Conservation (phyloP, 1,284 basidiomycete species). For the Abortiporus biennis region DNA sequence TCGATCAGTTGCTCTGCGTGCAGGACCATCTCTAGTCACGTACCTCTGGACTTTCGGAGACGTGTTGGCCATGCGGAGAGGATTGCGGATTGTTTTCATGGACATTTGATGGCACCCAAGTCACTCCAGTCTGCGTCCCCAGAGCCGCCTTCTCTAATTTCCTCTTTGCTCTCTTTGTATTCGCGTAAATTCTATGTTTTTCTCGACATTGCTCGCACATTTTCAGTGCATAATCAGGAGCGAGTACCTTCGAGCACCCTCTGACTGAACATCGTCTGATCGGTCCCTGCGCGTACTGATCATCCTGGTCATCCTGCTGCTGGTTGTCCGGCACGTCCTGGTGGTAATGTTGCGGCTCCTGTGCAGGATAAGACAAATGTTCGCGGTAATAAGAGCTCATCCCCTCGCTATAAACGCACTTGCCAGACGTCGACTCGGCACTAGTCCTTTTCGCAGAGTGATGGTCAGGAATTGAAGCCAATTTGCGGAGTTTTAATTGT, state of each 20-base stretch:
- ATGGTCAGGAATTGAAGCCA: too few relatives aligned
- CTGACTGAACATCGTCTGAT: slow-evolving; percentile 24
- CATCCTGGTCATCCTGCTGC: slow-evolving; percentile 1
- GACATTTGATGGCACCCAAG: slow-evolving; percentile 25
- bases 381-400: slow-evolving; percentile 7
- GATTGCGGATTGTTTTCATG: slow-evolving; percentile 8
- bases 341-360: neutral
- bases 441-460: too few relatives aligned
- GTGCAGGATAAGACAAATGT: too few relatives aligned
- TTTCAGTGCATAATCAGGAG: slow-evolving; percentile 29
- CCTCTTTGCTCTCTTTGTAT: slow-evolving; percentile 42
- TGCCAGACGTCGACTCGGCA: slow-evolving; percentile 9
- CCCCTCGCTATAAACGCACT: slow-evolving; percentile 3
- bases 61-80: neutral
- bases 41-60: neutral
- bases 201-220: slow-evolving; percentile 50
- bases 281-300: neutral
- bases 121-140: slow-evolving; percentile 23
- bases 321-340: neutral
- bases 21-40: slow-evolving; percentile 5
- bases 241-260: slow-evolving; percentile 23
- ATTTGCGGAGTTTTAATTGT: too few relatives aligned
- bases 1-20: too few relatives aligned
- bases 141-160: slow-evolving; percentile 45
- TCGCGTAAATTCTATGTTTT: slow-evolving; percentile 45